Evolutionary conservation across 2,329 filamentous ascomycete species (phyloP).

Genomic region (Lojkania enalia): DNA sequence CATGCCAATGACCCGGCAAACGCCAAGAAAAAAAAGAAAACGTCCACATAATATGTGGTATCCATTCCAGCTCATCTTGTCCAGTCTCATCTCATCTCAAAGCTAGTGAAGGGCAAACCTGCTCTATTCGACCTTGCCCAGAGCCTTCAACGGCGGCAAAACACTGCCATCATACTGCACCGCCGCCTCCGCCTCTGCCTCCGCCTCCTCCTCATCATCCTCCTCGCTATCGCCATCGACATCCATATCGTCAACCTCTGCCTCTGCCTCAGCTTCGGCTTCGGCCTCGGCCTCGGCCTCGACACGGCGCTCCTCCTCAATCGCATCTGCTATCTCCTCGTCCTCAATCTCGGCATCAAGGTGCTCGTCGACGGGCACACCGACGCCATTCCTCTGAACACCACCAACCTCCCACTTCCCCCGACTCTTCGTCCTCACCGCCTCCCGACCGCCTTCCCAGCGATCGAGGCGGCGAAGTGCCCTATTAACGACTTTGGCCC

Average conservation of each 20-base stretch:
- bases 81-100: too few relatives aligned
- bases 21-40: too few relatives aligned
- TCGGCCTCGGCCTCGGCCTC: too few relatives aligned
- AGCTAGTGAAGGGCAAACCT: too few relatives aligned
- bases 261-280: slow-evolving; percentile 6
- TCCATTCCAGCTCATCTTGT: too few relatives aligned
- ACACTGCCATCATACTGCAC: too few relatives aligned
- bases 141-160: too few relatives aligned
- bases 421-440: slow-evolving; percentile 30
- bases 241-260: slow-evolving; percentile 23
- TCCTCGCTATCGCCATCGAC: slow-evolving; percentile 32
- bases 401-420: slow-evolving; percentile 11
- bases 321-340: slow-evolving; percentile 33
- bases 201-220: slow-evolving; percentile 37
- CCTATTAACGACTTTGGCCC: slow-evolving; percentile 67
- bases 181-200: too few relatives aligned
- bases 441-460: slow-evolving; percentile 60
- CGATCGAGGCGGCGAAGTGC: slow-evolving; percentile 67
- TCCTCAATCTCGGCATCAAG: slow-evolving; percentile 28
- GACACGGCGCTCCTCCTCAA: slow-evolving; percentile 22
- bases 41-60: too few relatives aligned
- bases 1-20: too few relatives aligned
- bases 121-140: too few relatives aligned
- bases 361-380: slow-evolving; percentile 36
- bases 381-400: slow-evolving; percentile 17